A percentile compares a stretch with the other conserved stretches of the same genome.
phyloP scores from a whole-genome alignment of 495 filamentous ascomycete genomes.

The Friedmanniomyces simplex region DNA sequence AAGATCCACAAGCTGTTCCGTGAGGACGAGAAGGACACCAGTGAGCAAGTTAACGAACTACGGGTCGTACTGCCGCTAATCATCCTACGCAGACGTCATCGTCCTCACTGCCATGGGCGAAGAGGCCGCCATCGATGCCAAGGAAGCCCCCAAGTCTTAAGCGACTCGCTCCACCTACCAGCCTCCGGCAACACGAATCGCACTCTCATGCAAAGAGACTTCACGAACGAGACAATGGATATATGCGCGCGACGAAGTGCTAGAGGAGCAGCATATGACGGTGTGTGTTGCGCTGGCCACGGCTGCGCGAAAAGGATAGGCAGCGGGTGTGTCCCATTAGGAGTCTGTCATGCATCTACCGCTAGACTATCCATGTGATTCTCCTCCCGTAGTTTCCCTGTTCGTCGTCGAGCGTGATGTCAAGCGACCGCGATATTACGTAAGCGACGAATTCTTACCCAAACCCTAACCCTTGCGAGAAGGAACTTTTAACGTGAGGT shows the following conservation, averaged over 20 bases:
- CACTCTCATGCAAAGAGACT: not conserved
- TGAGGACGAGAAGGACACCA: conserved; percentile 66
- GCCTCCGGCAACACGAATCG: not conserved
- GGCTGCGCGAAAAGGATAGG: not conserved
- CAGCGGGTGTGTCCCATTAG: not conserved
- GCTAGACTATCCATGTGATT: not conserved
- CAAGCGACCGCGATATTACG: no score
- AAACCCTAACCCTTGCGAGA: no score
- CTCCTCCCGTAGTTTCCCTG: no score
- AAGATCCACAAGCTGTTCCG: conserved; percentile 67
- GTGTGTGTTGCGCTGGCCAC: conserved; percentile 1
- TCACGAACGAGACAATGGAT: not conserved
- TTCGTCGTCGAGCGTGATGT: no score
- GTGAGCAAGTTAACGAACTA: conserved; percentile 46
- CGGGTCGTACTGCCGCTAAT: not conserved
- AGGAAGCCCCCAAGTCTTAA: conserved; percentile 58
- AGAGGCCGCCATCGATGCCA: conserved; percentile 83
- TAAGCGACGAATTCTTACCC: no score
- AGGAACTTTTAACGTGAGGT: no score
- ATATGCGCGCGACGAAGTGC: not conserved
- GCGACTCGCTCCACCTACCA: not conserved
- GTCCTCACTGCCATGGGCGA: conserved; percentile 93
- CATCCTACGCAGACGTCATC: conserved; percentile 56
- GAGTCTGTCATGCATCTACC: not conserved
- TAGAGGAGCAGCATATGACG: not conserved